phyloP scores from a whole-genome alignment of 176 grass and related monocot species.

The Cymbopogon citratus region DNA sequence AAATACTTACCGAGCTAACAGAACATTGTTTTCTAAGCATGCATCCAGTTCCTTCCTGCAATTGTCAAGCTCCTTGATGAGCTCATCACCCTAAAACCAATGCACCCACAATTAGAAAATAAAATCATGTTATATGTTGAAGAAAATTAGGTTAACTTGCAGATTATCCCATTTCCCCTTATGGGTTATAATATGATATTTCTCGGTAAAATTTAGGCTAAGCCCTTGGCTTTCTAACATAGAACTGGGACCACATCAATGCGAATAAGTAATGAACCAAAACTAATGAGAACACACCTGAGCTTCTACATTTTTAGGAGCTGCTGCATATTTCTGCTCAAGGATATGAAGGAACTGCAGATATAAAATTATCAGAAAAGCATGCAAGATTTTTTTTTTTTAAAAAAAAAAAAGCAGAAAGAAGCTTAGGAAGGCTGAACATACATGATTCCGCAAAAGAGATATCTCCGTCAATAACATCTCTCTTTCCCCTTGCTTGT shows the following conservation, averaged over 20 bases:
- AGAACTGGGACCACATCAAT: background rate
- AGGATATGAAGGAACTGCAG: slow-evolving; percentile 66
- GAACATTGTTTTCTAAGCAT: slow-evolving; percentile 50
- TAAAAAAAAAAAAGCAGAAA: background rate
- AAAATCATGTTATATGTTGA: slow-evolving; percentile 19
- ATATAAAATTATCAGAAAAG: slow-evolving; percentile 27
- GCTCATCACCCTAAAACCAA: slow-evolving; percentile 44
- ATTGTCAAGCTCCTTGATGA: slow-evolving; percentile 33
- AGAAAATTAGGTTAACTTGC: background rate
- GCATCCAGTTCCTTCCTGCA: slow-evolving; percentile 51
- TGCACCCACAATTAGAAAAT: slow-evolving; percentile 4
- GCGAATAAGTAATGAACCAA: slow-evolving; percentile 5
- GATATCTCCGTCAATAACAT: slow-evolving; percentile 66
- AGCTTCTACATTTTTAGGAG: slow-evolving; percentile 20
- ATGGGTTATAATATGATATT: background rate
- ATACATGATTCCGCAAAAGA: slow-evolving; percentile 72
- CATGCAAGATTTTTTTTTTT: background rate
- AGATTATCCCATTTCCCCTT: background rate
- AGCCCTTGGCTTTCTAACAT: slow-evolving; percentile 2
- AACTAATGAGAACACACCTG: slow-evolving; percentile 34
- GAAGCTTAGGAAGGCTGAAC: slow-evolving; percentile 10
- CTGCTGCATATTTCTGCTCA: slow-evolving; percentile 43
- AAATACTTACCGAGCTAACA: slow-evolving; percentile 48
- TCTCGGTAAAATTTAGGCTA: background rate
- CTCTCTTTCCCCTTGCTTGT: slow-evolving; percentile 62